Base-by-base conservation (phyloP, 805 yeast species). In the Wickerhamomyces bisporus region DNA sequence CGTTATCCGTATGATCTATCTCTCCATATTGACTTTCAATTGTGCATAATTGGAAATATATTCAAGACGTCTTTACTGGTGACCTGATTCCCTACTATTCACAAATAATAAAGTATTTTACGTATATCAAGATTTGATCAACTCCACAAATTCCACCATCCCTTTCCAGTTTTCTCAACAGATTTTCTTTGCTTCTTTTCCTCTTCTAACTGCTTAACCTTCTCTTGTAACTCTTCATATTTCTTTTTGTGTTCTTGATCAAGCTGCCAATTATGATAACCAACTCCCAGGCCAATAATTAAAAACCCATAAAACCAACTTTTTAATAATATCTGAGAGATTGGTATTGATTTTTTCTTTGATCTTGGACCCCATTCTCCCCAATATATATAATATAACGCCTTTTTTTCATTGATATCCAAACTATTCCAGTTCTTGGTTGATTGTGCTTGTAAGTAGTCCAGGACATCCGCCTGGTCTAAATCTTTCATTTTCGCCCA, bases 341-440 rank as follows among this genome's bases (percentile, higher is more conserved):
- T 16, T 6, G 43, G 35, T 17, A 30, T 36, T 20, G 26, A 24
- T 13, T 37, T 41, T 6, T 17, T 32, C 3, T 32, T 41, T 3
- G 50, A 29, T 17, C 68, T 45, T 10, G 67, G 66, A 1, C 71
- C 71, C 62, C 64, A 63, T 11, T 50, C 45, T 1, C 71, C 71
- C 35, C 47, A 66, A 9, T 62, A 58, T 13, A 66, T 49, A 44
- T 52, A 62, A 41, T 65, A 65, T 6, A 58, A 43, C 1, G 62
- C 60, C 31, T 40, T 44, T 33, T 51, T 45, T 34, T 66, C 70
- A 1, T 43, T 41, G 1, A 10, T 16, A 3, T 60, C 38, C 45
- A 66, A 43, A 0, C 35, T 32, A 3, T 41, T 45, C 71, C 71
- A 66, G 28, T 52, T 43, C 15, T 47, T 56, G 18, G 54, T 51